A percentile compares a stretch with the other conserved stretches of the same genome.
Conservation (phyloP, 129 eudicot species). For the Kitagawia praeruptora region DNA sequence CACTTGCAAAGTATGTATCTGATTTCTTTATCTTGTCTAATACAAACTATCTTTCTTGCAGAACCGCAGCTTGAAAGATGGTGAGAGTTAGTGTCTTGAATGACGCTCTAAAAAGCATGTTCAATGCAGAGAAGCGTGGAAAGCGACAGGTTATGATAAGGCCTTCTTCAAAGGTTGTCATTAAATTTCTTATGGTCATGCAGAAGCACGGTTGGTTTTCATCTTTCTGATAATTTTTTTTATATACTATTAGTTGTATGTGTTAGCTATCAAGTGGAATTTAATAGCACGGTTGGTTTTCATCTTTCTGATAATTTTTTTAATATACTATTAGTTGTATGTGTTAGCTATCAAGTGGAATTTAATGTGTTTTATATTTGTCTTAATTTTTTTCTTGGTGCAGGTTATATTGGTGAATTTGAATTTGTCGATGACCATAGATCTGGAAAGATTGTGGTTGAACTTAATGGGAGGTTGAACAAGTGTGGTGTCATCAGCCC, state of each 20-base stretch:
- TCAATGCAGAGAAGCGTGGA: constrained; percentile 14
- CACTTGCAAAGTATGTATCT: background rate
- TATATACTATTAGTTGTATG: background rate
- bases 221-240: background rate
- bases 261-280: background rate
- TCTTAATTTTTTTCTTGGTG: background rate
- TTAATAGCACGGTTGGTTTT: constrained; percentile 8
- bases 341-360: background rate
- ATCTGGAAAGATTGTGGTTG: constrained; percentile 13
- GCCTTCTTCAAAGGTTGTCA: constrained; percentile 13
- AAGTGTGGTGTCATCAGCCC: constrained; percentile 15
- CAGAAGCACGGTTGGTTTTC: constrained; percentile 12
- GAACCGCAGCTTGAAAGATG: constrained; percentile 1
- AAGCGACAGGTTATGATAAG: constrained; percentile 15
- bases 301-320: background rate
- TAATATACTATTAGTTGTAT: background rate
- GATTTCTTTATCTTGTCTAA: background rate
- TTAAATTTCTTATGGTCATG: constrained; percentile 14
- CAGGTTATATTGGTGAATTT: constrained; percentile 15
- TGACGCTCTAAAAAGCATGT: constrained; percentile 12
- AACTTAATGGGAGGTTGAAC: constrained; percentile 12
- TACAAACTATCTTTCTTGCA: background rate
- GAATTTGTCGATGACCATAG: constrained; percentile 14
- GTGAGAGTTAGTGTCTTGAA: constrained; percentile 10
- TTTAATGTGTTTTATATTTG: background rate